phyloP scores from a whole-genome alignment of 441 rosid genomes.

The Euphorbia celastroides region DNA sequence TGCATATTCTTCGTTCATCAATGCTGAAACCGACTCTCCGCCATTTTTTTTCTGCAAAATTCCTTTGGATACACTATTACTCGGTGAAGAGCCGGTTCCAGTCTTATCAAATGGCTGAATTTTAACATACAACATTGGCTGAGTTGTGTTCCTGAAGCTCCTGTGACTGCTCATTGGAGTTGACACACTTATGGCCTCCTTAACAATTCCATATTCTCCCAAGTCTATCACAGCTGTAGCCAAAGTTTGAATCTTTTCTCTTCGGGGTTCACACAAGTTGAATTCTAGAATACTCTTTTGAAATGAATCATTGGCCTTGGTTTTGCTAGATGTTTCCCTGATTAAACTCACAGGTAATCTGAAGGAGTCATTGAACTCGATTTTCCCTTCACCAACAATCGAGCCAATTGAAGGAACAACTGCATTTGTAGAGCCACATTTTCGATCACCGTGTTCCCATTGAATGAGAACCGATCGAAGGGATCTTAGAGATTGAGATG shows the following conservation, averaged over 20 bases:
- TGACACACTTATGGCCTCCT: constrained; percentile 37
- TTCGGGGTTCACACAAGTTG: constrained; percentile 78
- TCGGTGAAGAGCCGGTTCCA: constrained; percentile 35
- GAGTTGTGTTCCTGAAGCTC: constrained; percentile 67
- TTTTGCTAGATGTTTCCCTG: constrained; percentile 53
- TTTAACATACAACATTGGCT: constrained; percentile 60
- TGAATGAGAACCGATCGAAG: constrained; percentile 80
- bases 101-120: constrained; percentile 52
- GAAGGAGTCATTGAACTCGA: constrained; percentile 78
- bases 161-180: constrained; percentile 77
- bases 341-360: constrained; percentile 66
- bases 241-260: constrained; percentile 79
- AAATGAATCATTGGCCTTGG: constrained; percentile 46
- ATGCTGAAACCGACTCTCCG: constrained; percentile 60
- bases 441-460: constrained; percentile 85
- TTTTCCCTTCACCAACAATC: constrained; percentile 74
- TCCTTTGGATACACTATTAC: constrained; percentile 35
- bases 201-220: constrained; percentile 67
- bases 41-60: constrained; percentile 35
- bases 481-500: constrained; percentile 83
- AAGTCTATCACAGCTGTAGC: constrained; percentile 72
- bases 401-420: constrained; percentile 75
- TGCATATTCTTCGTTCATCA: constrained; percentile 72
- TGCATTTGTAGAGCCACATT: constrained; percentile 57
- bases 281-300: constrained; percentile 66